A percentile compares a stretch with the other conserved stretches of the same genome.
phyloP scores from a whole-genome alignment of 176 grass and related monocot species.

The Zea mays region DNA sequence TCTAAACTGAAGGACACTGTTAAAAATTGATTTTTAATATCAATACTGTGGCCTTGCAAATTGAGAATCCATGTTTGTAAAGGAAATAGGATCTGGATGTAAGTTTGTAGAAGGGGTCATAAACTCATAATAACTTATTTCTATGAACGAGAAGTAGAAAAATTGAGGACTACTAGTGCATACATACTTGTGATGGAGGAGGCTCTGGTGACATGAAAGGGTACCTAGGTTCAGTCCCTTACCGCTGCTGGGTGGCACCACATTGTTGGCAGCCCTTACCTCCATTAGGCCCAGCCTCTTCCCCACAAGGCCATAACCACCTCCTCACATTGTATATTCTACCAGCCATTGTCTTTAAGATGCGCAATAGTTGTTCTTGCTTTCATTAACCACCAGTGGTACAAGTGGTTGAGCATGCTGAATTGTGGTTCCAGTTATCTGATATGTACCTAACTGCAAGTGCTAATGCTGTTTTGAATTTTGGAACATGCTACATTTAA shows the following conservation, averaged over 20 bases:
- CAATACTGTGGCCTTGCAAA: conserved; percentile 24
- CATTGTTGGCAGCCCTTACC: neutral
- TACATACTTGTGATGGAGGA: neutral
- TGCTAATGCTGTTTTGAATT: neutral
- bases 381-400: neutral
- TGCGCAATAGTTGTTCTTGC: neutral
- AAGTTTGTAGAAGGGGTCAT: neutral
- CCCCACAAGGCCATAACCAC: neutral
- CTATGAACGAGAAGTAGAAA: conserved; percentile 3
- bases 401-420: neutral
- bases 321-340: neutral
- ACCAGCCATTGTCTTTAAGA: neutral
- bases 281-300: neutral
- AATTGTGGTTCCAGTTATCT: neutral
- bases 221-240: neutral
- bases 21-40: conserved; percentile 23
- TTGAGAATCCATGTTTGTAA: conserved; percentile 17
- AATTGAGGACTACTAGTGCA: neutral
- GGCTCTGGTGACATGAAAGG: neutral
- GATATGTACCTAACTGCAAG: neutral
- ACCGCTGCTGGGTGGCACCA: neutral
- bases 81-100: conserved; percentile 4
- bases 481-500: neutral
- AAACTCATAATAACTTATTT: conserved; percentile 2
- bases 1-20: conserved; percentile 18